phyloP scores from a whole-genome alignment of 2,329 filamentous ascomycete species.

The Venturiaceae sp. region DNA sequence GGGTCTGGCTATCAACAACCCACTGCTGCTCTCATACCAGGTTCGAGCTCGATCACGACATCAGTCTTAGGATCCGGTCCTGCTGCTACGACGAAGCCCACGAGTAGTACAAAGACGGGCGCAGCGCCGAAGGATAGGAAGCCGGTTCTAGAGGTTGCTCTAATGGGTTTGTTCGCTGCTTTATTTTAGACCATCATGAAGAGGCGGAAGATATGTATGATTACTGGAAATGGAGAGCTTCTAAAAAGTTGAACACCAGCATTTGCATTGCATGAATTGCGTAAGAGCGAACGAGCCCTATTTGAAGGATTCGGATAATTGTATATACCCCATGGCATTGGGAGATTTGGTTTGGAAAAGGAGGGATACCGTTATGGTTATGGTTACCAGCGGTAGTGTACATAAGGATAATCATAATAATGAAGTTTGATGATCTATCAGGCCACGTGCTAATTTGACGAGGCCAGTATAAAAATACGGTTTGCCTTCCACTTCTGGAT shows the following conservation, averaged over 20 bases:
- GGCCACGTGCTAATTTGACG: no score
- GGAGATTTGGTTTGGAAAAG: not conserved
- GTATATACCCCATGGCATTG: not conserved
- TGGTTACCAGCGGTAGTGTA: not conserved
- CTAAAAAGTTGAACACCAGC: not conserved
- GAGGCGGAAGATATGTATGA: not conserved
- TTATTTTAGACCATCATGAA: not conserved
- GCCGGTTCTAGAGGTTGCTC: not conserved
- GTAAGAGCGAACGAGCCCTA: not conserved
- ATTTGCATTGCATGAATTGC: not conserved
- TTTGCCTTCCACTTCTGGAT: no score
- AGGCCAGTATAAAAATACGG: no score
- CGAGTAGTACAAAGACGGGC: not conserved
- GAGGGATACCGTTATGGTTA: not conserved
- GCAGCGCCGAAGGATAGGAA: not conserved
- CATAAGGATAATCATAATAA: no score
- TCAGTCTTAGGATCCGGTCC: not conserved
- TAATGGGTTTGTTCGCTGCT: not conserved
- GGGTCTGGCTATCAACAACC: not conserved
- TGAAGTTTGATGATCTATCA: no score
- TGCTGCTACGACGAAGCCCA: not conserved
- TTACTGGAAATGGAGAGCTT: not conserved
- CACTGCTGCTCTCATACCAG: not conserved
- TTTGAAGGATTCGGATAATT: no score
- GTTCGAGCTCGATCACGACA: not conserved